Base-by-base conservation (phyloP, 805 yeast species). In the Candida krabiensis region DNA sequence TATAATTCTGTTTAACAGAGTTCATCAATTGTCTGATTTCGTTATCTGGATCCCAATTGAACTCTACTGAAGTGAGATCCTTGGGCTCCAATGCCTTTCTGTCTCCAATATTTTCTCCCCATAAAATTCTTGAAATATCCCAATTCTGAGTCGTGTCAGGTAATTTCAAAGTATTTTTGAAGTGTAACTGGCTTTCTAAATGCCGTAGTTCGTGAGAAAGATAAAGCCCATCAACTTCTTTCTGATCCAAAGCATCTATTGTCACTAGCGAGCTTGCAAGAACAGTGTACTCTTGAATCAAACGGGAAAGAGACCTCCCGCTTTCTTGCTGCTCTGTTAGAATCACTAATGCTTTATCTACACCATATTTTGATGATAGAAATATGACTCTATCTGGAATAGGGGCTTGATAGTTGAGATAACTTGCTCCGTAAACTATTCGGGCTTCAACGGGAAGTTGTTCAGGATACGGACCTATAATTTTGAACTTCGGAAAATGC, bases 331-430 rank as follows among this genome's bases (percentile, higher is more conserved):
- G 16, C 16, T 33, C 29, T 2, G 40, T 35, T 15, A 43, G 13
- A 17, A 57, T 42, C 3, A 56, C 45, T 9, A 61, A 22, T 1
- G 59, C 51, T 9, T 43, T 41, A 7, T 47, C 37, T 9, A 44
- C 38, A 4, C 23, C 22, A 4, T 33, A 27, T 8, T 31, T 38
- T 2, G 44, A 39, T 2, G 65, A 63, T 11, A 64, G 38, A 26
- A 66, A 47, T 7, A 58, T 41, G 5, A 66, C 36, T 31, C 66
- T 47, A 3, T 57, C 42, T 2, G 75, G 69, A 1, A 52, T 45
- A 0, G 67, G 59, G 19, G 63, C 58, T 2, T 47, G 14, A 35
- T 56, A 50, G 16, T 56, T 44, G 13, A 71, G 40, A 43, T 64
- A 68, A 14, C 55, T 52, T 0, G 63, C 62, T 0, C 72, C 72